Evolutionary conservation across 1,139 yeast genomes (phyloP).

Genomic region (Candida sp.): DNA sequence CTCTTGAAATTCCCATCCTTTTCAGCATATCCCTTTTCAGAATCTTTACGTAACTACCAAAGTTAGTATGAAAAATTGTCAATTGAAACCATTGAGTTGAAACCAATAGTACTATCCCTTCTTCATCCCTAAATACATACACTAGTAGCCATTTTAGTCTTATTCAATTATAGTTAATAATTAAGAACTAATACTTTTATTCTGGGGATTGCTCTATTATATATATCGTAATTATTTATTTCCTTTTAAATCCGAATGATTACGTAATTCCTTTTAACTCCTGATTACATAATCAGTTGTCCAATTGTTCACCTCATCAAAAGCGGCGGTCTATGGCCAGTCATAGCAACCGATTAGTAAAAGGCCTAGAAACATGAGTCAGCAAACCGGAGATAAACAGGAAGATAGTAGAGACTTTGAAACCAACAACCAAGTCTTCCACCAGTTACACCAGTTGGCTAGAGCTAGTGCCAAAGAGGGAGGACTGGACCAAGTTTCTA

Average conservation of each 20-base stretch:
- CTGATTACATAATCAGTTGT: too few relatives aligned
- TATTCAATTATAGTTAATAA: too few relatives aligned
- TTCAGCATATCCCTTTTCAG: conserved; percentile 34
- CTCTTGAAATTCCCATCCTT: conserved; percentile 54
- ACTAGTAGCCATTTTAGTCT: neutral
- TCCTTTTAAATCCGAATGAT: too few relatives aligned
- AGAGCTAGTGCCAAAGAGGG: neutral
- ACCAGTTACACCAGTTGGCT: neutral
- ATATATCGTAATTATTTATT: too few relatives aligned
- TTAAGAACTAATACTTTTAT: too few relatives aligned
- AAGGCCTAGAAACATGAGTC: neutral
- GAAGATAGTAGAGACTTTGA: neutral
- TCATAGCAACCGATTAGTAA: too few relatives aligned
- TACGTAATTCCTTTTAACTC: too few relatives aligned
- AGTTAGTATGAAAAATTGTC: neutral
- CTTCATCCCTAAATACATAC: neutral
- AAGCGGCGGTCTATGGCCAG: neutral
- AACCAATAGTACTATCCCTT: too few relatives aligned
- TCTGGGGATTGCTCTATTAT: too few relatives aligned
- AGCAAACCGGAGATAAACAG: neutral
- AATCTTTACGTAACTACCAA: neutral
- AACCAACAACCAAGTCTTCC: neutral
- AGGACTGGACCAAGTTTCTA: too few relatives aligned
- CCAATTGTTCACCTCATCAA: neutral
- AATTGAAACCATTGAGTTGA: too few relatives aligned